Base-by-base conservation (phyloP, 2,329 filamentous ascomycete genomes). In the Ceratocystis papillata region DNA sequence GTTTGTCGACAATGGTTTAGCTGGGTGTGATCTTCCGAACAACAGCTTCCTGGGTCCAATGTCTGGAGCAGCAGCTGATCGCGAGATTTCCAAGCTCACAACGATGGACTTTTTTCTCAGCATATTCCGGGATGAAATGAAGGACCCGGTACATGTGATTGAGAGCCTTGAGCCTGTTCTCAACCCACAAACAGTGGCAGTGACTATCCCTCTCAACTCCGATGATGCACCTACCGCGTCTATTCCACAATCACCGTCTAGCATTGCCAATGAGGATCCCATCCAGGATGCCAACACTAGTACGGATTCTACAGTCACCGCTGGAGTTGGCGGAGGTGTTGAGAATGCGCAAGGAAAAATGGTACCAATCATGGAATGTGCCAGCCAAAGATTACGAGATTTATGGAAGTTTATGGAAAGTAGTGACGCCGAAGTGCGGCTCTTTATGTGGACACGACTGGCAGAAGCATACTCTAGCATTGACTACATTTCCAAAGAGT, bases 31-130 rank as follows among this genome's bases (percentile, higher is more conserved):
- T 44, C 78, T 97, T 0, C 83, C 87, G 3, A 97, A 99, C 74
- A 97, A 96, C 72, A 83, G 85, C 1, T 83, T 92, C 22, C 96
- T 99, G 86, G 85, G 90, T 0, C 89, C 94, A 69, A 83, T 99
- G 62, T 96, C 93, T 0, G 77, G 85, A 1, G 81, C 83, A n/a
- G 89, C 90, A 0, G 87, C 94, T 6, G 92, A 97, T 69, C 86
- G 90, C 65, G 93, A 99, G 73, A 87, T 96, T 30, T 93, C 90
- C 12, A 91, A 92, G 71, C 81, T 97, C 44, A 96, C 90, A 15
- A 97, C 93, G 0, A 94, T 96, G 83, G 93, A 96, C 72, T 97
- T 97, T 74, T 97, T 99, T 75, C 81, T 91, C 63, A 89, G 87
- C 46, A 83, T 99, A 0, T 97, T 97, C 73, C 88, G 89, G 68